A percentile compares a stretch with the other conserved stretches of the same genome.
These are phyloP conservation scores for Sphagnum fallax DNA, from an alignment of 228 moss, liverwort and hornwort species.

Conservation along the genomic window DNA sequence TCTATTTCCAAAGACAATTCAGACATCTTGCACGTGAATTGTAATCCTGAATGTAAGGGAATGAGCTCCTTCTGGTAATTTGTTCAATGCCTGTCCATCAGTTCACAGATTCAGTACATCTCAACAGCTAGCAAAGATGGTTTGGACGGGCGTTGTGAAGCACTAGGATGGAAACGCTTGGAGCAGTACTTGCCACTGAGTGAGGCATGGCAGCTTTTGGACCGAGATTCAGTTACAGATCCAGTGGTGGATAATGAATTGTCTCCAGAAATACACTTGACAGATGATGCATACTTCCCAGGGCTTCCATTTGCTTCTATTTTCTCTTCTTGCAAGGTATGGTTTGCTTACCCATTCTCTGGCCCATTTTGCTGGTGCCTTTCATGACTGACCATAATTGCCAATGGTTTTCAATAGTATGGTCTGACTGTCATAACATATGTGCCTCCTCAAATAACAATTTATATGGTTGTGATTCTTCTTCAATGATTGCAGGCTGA, in stretches of 20 bases:
- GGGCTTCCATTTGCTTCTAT: conserved; percentile 79
- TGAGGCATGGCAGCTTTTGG: conserved; percentile 55
- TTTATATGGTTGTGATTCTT: too few relatives aligned
- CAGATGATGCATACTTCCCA: conserved; percentile 76
- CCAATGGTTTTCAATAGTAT: too few relatives aligned
- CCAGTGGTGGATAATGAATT: conserved; percentile 21
- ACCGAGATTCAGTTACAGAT: conserved; percentile 18
- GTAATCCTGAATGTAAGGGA: too few relatives aligned
- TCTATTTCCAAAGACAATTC: not conserved
- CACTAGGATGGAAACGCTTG: conserved; percentile 74
- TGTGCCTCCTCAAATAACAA: too few relatives aligned
- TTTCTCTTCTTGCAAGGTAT: conserved; percentile 79
- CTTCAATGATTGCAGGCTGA: conserved; percentile 53
- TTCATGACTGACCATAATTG: too few relatives aligned
- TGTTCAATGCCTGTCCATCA: not conserved
- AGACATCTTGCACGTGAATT: not conserved
- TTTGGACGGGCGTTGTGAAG: conserved; percentile 69
- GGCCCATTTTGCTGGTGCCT: not conserved
- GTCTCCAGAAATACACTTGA: conserved; percentile 26
- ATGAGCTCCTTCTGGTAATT: too few relatives aligned
- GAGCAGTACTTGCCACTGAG: conserved; percentile 46
- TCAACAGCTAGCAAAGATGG: conserved; percentile 61
- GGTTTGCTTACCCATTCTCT: not conserved
- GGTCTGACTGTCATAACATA: too few relatives aligned
- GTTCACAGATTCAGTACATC: conserved; percentile 73